phyloP scores from a whole-genome alignment of 768 basidiomycete species.

The Tubosaeta sp. region DNA sequence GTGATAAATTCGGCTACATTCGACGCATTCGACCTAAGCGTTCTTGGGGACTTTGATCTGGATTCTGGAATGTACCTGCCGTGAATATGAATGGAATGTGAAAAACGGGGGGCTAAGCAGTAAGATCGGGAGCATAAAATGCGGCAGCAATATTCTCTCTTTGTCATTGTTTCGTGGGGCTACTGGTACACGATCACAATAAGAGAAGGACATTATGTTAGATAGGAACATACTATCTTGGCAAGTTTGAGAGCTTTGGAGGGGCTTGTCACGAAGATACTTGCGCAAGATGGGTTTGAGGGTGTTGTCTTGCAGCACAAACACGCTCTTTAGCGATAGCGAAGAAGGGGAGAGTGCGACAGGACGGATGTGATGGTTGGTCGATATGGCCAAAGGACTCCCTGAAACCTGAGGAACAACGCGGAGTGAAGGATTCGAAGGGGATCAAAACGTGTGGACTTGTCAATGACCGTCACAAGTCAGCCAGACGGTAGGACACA shows the following conservation, averaged over 20 bases:
- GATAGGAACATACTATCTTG: conserved; percentile 49
- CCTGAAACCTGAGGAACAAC: too few relatives aligned
- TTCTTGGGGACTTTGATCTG: conserved; percentile 77
- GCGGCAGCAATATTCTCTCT: conserved; percentile 77
- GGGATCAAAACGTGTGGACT: too few relatives aligned
- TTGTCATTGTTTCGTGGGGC: conserved; percentile 65
- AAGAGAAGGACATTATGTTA: background rate
- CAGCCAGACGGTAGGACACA: too few relatives aligned
- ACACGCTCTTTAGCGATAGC: conserved; percentile 62
- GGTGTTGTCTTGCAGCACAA: conserved; percentile 87
- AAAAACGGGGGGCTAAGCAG: background rate
- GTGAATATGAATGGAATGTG: background rate
- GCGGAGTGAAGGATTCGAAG: too few relatives aligned
- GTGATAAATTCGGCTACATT: too few relatives aligned
- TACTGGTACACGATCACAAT: background rate
- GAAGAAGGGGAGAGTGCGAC: background rate
- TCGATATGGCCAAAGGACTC: too few relatives aligned
- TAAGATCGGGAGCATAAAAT: conserved; percentile 52
- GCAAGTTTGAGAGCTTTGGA: conserved; percentile 69
- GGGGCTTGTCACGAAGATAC: conserved; percentile 76
- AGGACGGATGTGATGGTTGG: conserved; percentile 78
- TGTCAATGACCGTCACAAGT: too few relatives aligned
- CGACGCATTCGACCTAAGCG: too few relatives aligned
- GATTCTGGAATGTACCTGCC: conserved; percentile 76
- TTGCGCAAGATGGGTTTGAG: conserved; percentile 82